Percentiles rank a stretch among this genome's conserved stretches.
Evolutionary conservation across 805 yeast species (phyloP).

Genomic region (Yamadazyma sp.): DNA sequence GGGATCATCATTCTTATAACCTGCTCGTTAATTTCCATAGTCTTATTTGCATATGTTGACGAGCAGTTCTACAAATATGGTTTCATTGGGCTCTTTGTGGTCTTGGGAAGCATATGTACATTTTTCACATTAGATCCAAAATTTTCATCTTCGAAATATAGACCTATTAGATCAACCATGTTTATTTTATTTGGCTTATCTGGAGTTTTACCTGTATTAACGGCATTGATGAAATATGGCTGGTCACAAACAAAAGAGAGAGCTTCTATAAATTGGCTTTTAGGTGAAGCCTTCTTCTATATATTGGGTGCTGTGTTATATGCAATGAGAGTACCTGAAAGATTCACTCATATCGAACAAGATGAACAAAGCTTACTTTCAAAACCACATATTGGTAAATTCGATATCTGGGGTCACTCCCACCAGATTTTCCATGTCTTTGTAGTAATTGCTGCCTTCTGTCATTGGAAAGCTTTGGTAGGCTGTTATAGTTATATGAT

Average conservation of each 20-base stretch:
- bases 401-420: slow-evolving; percentile 73
- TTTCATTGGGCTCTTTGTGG: slow-evolving; percentile 47
- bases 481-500: slow-evolving; percentile 49
- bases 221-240: slow-evolving; percentile 53
- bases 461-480: slow-evolving; percentile 65
- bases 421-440: slow-evolving; percentile 81
- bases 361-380: slow-evolving; percentile 13
- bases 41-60: slow-evolving; percentile 45
- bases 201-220: slow-evolving; percentile 66
- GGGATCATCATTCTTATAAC: slow-evolving; percentile 71
- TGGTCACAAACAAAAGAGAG: slow-evolving; percentile 43
- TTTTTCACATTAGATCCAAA: slow-evolving; percentile 59
- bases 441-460: slow-evolving; percentile 73
- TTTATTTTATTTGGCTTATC: slow-evolving; percentile 80
- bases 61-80: slow-evolving; percentile 26
- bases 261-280: slow-evolving; percentile 58
- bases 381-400: slow-evolving; percentile 26
- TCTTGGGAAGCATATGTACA: slow-evolving; percentile 61
- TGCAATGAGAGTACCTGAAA: slow-evolving; percentile 78
- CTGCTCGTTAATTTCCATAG: slow-evolving; percentile 51
- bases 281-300: slow-evolving; percentile 70
- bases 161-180: slow-evolving; percentile 74
- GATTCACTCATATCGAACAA: slow-evolving; percentile 33
- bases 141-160: slow-evolving; percentile 68
- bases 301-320: slow-evolving; percentile 77